Evolutionary conservation across 192 early-diverging fungal genomes (phyloP).

Genomic region (Thoreauomyces humboldtii): DNA sequence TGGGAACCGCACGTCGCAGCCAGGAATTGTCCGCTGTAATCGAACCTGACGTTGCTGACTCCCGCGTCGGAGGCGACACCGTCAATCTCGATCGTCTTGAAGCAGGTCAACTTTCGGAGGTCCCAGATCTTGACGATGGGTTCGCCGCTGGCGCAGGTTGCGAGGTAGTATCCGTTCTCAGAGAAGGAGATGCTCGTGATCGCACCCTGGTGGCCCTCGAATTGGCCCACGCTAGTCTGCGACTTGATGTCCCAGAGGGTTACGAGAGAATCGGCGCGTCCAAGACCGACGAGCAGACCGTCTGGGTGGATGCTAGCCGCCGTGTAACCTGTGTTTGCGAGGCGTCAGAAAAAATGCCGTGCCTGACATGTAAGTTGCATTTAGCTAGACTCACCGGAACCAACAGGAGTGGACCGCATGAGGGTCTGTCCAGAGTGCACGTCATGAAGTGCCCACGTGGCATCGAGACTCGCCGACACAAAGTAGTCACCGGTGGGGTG

Average conservation of each 20-base stretch:
- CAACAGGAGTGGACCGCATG: too few species aligned
- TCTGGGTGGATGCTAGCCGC: constrained; percentile 85
- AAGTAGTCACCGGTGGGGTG: constrained; percentile 83
- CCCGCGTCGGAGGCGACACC: constrained; percentile 48
- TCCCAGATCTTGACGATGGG: constrained; percentile 85
- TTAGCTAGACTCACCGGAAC: too few species aligned
- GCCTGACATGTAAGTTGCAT: too few species aligned
- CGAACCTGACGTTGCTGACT: constrained; percentile 69
- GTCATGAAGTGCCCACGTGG: constrained; percentile 79
- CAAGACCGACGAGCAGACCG: constrained; percentile 81
- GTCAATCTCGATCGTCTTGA: constrained; percentile 61
- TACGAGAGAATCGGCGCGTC: constrained; percentile 66
- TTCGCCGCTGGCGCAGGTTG: constrained; percentile 67
- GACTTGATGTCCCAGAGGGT: constrained; percentile 84
- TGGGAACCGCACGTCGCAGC: constrained; percentile 59
- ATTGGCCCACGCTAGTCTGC: constrained; percentile 61
- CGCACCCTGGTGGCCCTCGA: constrained; percentile 51
- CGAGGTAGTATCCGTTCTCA: constrained; percentile 94
- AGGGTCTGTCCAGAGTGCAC: constrained; percentile 60
- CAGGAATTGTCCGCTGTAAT: constrained; percentile 81
- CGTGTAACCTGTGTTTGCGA: constrained; percentile 68
- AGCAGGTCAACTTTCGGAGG: constrained; percentile 77
- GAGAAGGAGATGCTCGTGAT: constrained; percentile 79
- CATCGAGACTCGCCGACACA: constrained; percentile 69
- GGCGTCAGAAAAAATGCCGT: too few species aligned